phyloP scores from a whole-genome alignment of 345 rosid genomes.

The Citrus sinensis region DNA sequence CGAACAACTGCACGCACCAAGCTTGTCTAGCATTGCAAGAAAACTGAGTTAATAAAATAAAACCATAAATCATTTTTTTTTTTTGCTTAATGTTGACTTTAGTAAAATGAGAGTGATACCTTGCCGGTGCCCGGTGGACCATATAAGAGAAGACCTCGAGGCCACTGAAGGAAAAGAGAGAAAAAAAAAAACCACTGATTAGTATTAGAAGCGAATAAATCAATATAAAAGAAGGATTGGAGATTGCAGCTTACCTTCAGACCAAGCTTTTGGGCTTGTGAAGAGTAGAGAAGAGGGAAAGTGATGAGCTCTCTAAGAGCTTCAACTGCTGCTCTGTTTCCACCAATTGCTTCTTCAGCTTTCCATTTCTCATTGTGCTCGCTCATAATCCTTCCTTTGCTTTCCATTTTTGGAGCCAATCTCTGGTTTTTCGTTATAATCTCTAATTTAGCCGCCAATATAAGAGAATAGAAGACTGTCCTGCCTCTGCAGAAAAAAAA shows the following conservation, averaged over 20 bases:
- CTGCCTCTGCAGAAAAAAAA: not conserved
- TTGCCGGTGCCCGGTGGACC: constrained; percentile 98
- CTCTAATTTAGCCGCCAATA: not conserved
- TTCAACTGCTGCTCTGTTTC: constrained; percentile 71
- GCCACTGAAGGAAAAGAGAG: constrained; percentile 50
- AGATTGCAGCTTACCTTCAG: constrained; percentile 45
- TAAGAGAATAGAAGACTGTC: not conserved
- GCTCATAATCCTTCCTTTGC: constrained; percentile 18
- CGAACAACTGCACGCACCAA: constrained; percentile 87
- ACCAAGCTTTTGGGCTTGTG: constrained; percentile 71
- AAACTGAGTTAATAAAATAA: constrained; percentile 1
- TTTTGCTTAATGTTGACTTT: not conserved
- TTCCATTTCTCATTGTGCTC: constrained; percentile 26
- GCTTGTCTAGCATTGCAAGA: constrained; percentile 56
- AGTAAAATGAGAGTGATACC: constrained; percentile 34
- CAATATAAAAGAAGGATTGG: not conserved
- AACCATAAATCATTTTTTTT: not conserved
- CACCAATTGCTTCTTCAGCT: constrained; percentile 81
- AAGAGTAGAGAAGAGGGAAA: constrained; percentile 66
- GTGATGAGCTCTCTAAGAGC: constrained; percentile 80
- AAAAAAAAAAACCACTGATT: constrained; percentile 1
- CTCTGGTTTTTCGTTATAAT: not conserved
- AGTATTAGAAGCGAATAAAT: not conserved
- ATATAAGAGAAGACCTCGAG: constrained; percentile 76
- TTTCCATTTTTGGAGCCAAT: not conserved